phyloP scores from a whole-genome alignment of 257 asterid genomes.

The Nemophila menziesii region DNA sequence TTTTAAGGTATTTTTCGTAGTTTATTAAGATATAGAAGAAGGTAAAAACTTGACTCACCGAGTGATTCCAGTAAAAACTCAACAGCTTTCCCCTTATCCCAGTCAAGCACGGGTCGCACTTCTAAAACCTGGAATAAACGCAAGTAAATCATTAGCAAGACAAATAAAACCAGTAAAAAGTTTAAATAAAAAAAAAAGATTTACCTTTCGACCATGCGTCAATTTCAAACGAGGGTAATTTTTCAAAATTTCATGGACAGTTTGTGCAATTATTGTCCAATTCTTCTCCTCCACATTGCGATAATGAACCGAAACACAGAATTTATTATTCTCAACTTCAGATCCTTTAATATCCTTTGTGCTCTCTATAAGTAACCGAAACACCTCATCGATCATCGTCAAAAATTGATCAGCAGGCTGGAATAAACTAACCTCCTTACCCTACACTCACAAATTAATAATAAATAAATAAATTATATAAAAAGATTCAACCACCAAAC shows the following conservation, averaged over 20 bases:
- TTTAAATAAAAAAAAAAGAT: neutral
- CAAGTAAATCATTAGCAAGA: neutral
- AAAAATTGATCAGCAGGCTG: slow-evolving; percentile 95
- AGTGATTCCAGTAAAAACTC: slow-evolving; percentile 89
- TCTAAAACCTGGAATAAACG: slow-evolving; percentile 54
- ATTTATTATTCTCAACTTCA: slow-evolving; percentile 80
- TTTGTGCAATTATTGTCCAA: slow-evolving; percentile 53
- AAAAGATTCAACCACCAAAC: neutral
- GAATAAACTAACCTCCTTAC: slow-evolving; percentile 76
- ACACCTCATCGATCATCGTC: slow-evolving; percentile 53
- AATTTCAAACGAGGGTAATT: slow-evolving; percentile 66
- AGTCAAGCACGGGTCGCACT: slow-evolving; percentile 77
- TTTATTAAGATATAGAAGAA: no score
- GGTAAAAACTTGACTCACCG: slow-evolving; percentile 36
- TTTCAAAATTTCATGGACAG: slow-evolving; percentile 50
- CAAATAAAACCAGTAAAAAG: neutral
- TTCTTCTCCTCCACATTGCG: slow-evolving; percentile 88
- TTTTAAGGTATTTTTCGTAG: no score
- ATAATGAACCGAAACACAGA: slow-evolving; percentile 90
- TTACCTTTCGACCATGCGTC: slow-evolving; percentile 97
- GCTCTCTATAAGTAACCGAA: slow-evolving; percentile 47
- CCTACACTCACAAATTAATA: slow-evolving; percentile 25
- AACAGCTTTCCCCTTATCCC: slow-evolving; percentile 98
- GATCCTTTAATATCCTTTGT: slow-evolving; percentile 65
- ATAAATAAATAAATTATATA: neutral